Conservation (phyloP, 345 rosid species). For the Rhodamnia argentea region DNA sequence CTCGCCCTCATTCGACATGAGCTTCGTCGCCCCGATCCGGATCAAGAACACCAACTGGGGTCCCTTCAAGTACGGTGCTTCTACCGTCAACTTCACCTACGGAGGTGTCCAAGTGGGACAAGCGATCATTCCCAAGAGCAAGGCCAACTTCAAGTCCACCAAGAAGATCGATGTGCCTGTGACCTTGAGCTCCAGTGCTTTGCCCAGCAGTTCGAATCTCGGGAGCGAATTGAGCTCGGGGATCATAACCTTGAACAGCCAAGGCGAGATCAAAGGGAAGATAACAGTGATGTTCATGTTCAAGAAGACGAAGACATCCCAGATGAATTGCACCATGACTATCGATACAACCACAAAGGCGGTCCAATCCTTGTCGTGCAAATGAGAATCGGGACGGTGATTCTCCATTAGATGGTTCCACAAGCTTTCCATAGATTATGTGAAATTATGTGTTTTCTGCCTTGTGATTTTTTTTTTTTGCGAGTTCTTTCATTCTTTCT, state of each 20-base stretch:
- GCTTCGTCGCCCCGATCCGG: not conserved
- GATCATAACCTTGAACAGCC: not conserved
- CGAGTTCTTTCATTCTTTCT: not conserved
- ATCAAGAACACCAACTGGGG: conserved; percentile 7
- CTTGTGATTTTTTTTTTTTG: not conserved
- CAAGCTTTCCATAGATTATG: not conserved
- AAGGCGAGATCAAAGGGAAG: not conserved
- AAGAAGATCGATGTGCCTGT: not conserved
- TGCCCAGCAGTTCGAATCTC: not conserved
- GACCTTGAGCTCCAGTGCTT: not conserved
- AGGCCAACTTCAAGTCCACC: conserved; percentile 5
- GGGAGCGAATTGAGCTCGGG: not conserved
- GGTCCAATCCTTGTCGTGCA: not conserved
- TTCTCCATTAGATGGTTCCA: not conserved
- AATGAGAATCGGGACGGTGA: not conserved
- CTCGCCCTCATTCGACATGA: not conserved
- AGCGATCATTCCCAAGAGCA: not conserved
- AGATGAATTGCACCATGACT: conserved; percentile 4
- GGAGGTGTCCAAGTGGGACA: not conserved
- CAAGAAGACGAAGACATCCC: conserved; percentile 2
- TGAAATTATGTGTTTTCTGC: not conserved
- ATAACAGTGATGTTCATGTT: not conserved
- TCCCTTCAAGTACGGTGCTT: conserved; percentile 1
- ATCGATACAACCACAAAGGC: not conserved
- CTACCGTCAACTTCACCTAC: conserved; percentile 1